Evolutionary conservation across 768 basidiomycete genomes (phyloP).

Genomic region (Boletus patriciae): DNA sequence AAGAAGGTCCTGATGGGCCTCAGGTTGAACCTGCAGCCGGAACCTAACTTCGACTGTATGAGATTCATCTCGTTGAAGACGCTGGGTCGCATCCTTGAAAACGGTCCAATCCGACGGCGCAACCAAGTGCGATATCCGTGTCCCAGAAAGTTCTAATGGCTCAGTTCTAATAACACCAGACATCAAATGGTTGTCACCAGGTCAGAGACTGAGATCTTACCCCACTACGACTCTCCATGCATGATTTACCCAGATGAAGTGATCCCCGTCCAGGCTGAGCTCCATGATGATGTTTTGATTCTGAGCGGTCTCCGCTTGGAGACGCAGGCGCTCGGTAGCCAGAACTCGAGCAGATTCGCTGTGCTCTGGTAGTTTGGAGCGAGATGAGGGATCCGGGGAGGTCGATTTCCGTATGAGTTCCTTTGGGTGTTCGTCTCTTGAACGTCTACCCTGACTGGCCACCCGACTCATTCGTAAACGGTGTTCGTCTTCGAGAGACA

Average conservation of each 20-base stretch:
- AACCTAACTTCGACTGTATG: slow-evolving; percentile 93
- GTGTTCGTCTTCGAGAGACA: slow-evolving; percentile 33
- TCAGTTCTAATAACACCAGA: slow-evolving; percentile 58
- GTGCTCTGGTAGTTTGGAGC: slow-evolving; percentile 51
- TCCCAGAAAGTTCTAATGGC: slow-evolving; percentile 73
- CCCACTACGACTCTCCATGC: slow-evolving; percentile 92
- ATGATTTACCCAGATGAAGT: slow-evolving; percentile 94
- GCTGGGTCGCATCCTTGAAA: slow-evolving; percentile 83
- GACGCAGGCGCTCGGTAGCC: slow-evolving; percentile 81
- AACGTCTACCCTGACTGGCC: slow-evolving; percentile 50
- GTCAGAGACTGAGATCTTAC: slow-evolving; percentile 44
- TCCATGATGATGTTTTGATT: slow-evolving; percentile 97
- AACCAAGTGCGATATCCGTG: slow-evolving; percentile 79
- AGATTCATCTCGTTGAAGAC: slow-evolving; percentile 86
- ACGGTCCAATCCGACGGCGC: slow-evolving; percentile 77
- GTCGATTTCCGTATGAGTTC: slow-evolving; percentile 41
- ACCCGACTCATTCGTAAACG: slow-evolving; percentile 50
- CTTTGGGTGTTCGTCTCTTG: slow-evolving; percentile 60
- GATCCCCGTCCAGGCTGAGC: slow-evolving; percentile 89
- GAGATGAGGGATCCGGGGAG: slow-evolving; percentile 37
- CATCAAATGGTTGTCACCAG: slow-evolving; percentile 7
- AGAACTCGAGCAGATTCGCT: slow-evolving; percentile 79
- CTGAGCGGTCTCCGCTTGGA: slow-evolving; percentile 93
- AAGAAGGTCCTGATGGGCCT: slow-evolving; percentile 53
- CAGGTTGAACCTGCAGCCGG: slow-evolving; percentile 74